Base-by-base conservation (phyloP, 176 grass and related monocot genomes). In the Luzula sylvatica region DNA sequence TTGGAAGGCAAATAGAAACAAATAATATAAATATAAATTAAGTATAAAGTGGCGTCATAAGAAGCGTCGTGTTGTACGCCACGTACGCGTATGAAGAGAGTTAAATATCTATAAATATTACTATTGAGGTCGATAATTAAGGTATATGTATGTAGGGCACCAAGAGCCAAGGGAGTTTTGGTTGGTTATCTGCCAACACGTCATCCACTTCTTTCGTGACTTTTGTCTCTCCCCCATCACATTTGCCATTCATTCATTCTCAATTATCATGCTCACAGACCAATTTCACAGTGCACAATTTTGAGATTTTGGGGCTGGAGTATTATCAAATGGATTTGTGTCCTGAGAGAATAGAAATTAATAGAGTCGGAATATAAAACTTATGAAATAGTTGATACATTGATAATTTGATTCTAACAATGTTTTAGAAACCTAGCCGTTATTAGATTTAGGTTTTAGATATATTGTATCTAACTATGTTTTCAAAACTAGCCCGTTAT, bases 171-270 rank as follows among this genome's bases (percentile, higher is more conserved):
- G 12, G 38, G 21, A 23, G 25, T 61, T 35, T 61, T 61, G 39
- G 57, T 61, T 46, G 57, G 57, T 11, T 46, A 61, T 61, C 24
- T 61, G 57, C 40, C 57, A 15, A 45, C 57, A 46, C 7, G 25
- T 26, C 38, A 25, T 7, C 20, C 13, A 20, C 11, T 25, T 61
- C 20, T 27, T 61, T 42, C 24, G 57, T 61, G 40, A 27, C 57
- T 43, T 61, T 14, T 24, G 6, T 61, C 32, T 61, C 8, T 58
- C n/a, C n/a, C n/a, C n/a, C n/a, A n/a, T n/a, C n/a, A n/a, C n/a
- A n/a, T 1, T 58, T 5, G 8, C 11, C 13, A 55, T 55, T 16
- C 13, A 32, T 55, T 15, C 4, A 11, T 8, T 3, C 15, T 8
- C 7, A 49, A 20, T 4, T 49, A 19, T 49, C 22, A 19, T 21